Conservation (phyloP, 768 basidiomycete species). For the Pulveroboletus sp. region DNA sequence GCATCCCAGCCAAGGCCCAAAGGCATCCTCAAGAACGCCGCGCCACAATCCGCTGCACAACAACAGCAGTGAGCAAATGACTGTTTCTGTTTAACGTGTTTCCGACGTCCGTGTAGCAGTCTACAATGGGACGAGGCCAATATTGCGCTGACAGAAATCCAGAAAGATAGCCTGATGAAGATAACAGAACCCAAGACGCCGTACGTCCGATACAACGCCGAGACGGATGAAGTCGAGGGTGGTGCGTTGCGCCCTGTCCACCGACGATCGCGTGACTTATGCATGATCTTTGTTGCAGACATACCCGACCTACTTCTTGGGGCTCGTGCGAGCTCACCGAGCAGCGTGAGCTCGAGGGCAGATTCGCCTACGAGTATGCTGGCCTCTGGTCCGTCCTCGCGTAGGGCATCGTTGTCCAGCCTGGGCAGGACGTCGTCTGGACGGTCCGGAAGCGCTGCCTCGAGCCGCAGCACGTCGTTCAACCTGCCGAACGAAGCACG, state of each 20-base stretch:
- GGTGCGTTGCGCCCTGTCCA: conserved; percentile 46
- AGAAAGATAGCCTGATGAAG: conserved; percentile 97
- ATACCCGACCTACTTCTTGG: conserved; percentile 76
- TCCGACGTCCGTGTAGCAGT: conserved; percentile 39
- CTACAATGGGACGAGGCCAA: conserved; percentile 97
- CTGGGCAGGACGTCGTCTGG: conserved; percentile 50
- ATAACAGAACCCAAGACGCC: conserved; percentile 98
- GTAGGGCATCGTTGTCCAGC: conserved; percentile 73
- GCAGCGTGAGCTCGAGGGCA: conserved; percentile 40
- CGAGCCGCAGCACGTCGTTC: conserved; percentile 82
- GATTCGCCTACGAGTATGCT: conserved; percentile 61
- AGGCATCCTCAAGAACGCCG: conserved; percentile 86
- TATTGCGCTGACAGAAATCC: conserved; percentile 85
- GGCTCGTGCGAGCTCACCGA: conserved; percentile 33
- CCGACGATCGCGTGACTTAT: background rate
- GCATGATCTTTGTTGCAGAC: conserved; percentile 43
- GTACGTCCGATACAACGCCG: conserved; percentile 87
- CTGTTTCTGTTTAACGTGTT: background rate
- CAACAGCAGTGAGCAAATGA: conserved; percentile 51
- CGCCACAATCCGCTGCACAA: conserved; percentile 36
- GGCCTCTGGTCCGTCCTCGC: conserved; percentile 66
- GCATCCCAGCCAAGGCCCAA: conserved; percentile 74
- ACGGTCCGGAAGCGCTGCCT: conserved; percentile 61
- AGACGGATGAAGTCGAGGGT: conserved; percentile 81
- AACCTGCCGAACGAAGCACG: conserved; percentile 71